Percentiles rank a stretch among this genome's conserved stretches.
These are phyloP conservation scores for Willaertia magna DNA, from an alignment of 208 protist genomes.

Conservation along the genomic window DNA sequence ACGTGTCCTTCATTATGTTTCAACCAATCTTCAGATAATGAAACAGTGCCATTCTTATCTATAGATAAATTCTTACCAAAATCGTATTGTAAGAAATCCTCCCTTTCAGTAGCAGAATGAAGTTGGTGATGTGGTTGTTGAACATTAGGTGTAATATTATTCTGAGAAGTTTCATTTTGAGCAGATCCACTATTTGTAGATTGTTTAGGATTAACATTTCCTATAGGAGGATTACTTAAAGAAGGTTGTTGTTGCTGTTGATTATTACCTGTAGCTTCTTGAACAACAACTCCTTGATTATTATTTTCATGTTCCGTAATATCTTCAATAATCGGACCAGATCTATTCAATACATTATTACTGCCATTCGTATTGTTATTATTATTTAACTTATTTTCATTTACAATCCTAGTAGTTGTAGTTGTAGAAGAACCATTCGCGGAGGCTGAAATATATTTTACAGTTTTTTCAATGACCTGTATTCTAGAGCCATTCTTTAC, in stretches of 20 bases:
- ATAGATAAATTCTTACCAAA: constrained; percentile 7
- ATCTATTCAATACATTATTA: no score
- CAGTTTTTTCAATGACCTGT: not conserved
- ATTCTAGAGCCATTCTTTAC: not conserved
- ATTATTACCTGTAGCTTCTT: not conserved
- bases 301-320: not conserved
- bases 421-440: no score
- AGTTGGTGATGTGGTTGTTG: not conserved
- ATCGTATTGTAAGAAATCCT: not conserved
- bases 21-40: not conserved
- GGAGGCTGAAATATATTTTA: not conserved
- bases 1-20: not conserved
- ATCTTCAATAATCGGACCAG: not conserved
- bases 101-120: not conserved
- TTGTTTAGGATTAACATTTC: not conserved
- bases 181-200: not conserved
- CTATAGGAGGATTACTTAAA: not conserved
- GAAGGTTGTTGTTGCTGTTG: not conserved
- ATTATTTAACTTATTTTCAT: no score
- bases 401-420: not conserved
- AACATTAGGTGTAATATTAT: not conserved
- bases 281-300: no score
- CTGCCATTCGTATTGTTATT: not conserved
- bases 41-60: not conserved
- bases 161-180: not conserved